phyloP scores from a whole-genome alignment of 1,139 yeast genomes.

The Ashbya aceris region DNA sequence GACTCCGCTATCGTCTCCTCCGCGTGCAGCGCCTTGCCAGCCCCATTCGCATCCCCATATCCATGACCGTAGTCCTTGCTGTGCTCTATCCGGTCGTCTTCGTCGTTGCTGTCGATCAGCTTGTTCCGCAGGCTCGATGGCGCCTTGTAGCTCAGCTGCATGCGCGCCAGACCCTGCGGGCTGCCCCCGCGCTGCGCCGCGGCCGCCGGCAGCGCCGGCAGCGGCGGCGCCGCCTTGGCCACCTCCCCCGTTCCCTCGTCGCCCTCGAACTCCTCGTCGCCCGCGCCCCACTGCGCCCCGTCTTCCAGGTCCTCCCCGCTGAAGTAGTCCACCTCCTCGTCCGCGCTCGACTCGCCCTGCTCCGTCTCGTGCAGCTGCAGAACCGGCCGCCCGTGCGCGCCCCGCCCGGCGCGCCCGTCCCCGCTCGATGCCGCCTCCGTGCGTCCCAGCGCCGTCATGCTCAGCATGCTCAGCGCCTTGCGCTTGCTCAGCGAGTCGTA shows the following conservation, averaged over 20 bases:
- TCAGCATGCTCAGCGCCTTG: conserved; percentile 26
- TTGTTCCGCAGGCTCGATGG: conserved; percentile 19
- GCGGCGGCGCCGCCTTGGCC: background rate
- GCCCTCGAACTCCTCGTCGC: conserved; percentile 32
- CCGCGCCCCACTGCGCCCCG: conserved; percentile 25
- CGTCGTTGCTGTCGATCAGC: conserved; percentile 6
- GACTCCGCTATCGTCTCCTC: conserved; percentile 7
- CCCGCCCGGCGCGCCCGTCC: conserved; percentile 17
- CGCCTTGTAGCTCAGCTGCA: conserved; percentile 20
- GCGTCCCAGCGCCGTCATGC: conserved; percentile 25
- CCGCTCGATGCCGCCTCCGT: conserved; percentile 19
- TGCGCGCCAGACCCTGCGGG: conserved; percentile 4
- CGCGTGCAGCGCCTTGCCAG: conserved; percentile 17
- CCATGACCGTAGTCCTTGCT: conserved; percentile 2
- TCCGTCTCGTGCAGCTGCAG: conserved; percentile 19
- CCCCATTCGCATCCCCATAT: conserved; percentile 9
- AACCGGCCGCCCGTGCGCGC: conserved; percentile 24
- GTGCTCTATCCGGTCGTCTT: conserved; percentile 6
- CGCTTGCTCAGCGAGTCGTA: conserved; percentile 24
- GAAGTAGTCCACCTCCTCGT: conserved; percentile 16
- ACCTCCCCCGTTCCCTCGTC: conserved; percentile 30
- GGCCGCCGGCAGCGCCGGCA: conserved; percentile 6
- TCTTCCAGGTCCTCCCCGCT: conserved; percentile 13
- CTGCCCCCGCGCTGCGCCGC: conserved; percentile 6
- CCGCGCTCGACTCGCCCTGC: conserved; percentile 18